Percentiles rank a stretch among this genome's conserved stretches.
Conservation (phyloP, 352 stramenopile genomes). For the Phytophthora parvispora region DNA sequence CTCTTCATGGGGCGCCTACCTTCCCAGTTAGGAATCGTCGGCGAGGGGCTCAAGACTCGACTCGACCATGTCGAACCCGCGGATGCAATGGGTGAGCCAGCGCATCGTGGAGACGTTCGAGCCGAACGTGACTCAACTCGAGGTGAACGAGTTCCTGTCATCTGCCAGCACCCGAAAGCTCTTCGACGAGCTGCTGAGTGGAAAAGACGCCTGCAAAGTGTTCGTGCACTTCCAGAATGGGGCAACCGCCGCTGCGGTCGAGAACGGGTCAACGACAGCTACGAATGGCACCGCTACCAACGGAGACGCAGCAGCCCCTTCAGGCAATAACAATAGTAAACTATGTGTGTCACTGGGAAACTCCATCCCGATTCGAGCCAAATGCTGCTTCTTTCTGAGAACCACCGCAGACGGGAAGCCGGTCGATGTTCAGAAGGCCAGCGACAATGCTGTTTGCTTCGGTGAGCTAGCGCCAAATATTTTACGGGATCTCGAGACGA, state of each 20-base stretch:
- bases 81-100: slow-evolving; percentile 87
- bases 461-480: slow-evolving; percentile 90
- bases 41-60: slow-evolving; percentile 6
- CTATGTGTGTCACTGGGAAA: slow-evolving; percentile 76
- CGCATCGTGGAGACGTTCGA: slow-evolving; percentile 88
- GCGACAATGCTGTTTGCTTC: slow-evolving; percentile 85
- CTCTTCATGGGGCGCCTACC: slow-evolving; percentile 8
- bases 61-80: slow-evolving; percentile 70
- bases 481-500: slow-evolving; percentile 82
- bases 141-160: slow-evolving; percentile 78
- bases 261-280: slow-evolving; percentile 4
- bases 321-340: slow-evolving; percentile 52
- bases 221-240: slow-evolving; percentile 79
- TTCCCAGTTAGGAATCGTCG: slow-evolving; percentile 34
- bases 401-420: slow-evolving; percentile 78
- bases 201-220: slow-evolving; percentile 78
- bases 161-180: slow-evolving; percentile 61
- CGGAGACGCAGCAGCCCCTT: not conserved
- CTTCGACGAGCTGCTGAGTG: slow-evolving; percentile 81
- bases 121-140: slow-evolving; percentile 53
- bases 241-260: not conserved
- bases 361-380: slow-evolving; percentile 76
- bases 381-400: slow-evolving; percentile 89
- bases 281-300: not conserved
- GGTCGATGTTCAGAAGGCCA: slow-evolving; percentile 77